A percentile compares a stretch with the other conserved stretches of the same genome.
Evolutionary conservation across 2,329 filamentous ascomycete genomes (phyloP).

Genomic region (Alternaria brassicae): DNA sequence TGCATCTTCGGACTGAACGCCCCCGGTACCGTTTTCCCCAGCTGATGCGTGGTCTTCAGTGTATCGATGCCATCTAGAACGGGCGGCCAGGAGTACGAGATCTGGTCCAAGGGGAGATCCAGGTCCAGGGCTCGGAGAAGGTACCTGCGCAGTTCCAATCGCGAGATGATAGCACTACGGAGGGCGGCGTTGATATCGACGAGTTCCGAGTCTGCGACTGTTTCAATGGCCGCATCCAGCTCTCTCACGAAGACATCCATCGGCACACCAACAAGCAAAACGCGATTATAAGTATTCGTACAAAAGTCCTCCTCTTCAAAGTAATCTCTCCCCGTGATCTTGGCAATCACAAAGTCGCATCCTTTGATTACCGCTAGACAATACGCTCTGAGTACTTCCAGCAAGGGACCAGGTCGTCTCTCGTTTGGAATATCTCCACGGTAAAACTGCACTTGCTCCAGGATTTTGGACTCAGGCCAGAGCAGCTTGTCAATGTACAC

Average conservation of each 20-base stretch:
- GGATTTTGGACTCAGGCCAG: slow-evolving; percentile 68
- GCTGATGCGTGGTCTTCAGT: slow-evolving; percentile 65
- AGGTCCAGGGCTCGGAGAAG: slow-evolving; percentile 64
- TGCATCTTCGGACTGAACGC: slow-evolving; percentile 92
- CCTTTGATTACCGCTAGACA: slow-evolving; percentile 84
- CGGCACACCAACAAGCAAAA: slow-evolving; percentile 65
- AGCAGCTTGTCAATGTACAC: slow-evolving; percentile 86
- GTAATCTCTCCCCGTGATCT: slow-evolving; percentile 82
- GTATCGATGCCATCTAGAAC: slow-evolving; percentile 55
- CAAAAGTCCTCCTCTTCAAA: slow-evolving; percentile 99
- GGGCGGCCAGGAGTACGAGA: slow-evolving; percentile 47
- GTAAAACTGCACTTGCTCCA: slow-evolving; percentile 72
- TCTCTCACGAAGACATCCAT: slow-evolving; percentile 46
- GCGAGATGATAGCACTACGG: slow-evolving; percentile 65
- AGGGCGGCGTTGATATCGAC: slow-evolving; percentile 47
- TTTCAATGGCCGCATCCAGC: slow-evolving; percentile 41
- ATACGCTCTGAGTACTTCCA: slow-evolving; percentile 77
- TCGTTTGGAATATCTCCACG: slow-evolving; percentile 30
- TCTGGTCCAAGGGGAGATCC: slow-evolving; percentile 38
- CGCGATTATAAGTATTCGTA: slow-evolving; percentile 85
- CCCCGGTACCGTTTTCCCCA: slow-evolving; percentile 72
- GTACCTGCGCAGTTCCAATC: slow-evolving; percentile 71
- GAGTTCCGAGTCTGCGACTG: slow-evolving; percentile 32
- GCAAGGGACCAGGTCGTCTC: slow-evolving; percentile 33
- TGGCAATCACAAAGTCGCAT: slow-evolving; percentile 78